Evolutionary conservation across 2,329 filamentous ascomycete genomes (phyloP), one percentile per base, ranked within the genome.

Genomic region (Paecilomyces sp.): DNA sequence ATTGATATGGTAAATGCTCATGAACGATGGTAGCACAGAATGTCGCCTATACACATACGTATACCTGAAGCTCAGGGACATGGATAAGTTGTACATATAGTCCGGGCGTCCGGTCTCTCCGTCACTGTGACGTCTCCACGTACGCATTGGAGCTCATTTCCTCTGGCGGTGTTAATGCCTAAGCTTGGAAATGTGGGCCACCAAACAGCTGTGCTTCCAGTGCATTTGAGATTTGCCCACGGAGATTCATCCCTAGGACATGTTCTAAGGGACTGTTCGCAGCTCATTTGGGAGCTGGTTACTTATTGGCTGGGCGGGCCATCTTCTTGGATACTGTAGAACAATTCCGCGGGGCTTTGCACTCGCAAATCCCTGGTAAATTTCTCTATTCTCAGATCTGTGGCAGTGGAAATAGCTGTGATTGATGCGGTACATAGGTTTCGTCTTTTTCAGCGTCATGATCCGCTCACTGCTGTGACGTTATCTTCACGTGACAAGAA

Each of bases 101-200:
- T 33, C 31, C n/a, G 15, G 51, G 13, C 2, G 11, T 53, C 12
- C 11, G 51, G 18, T 13, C 8, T 53, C 13, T 25, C 34, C 34
- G 57, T 61, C 59, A 61, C 24, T 52, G 53, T 61, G 59, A 61
- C 59, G 57, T 61, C 12, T 54, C 25, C 12, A 12, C 47, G 33
- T 41, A 34, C 24, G 2, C 15, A 34, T 11, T 22, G 31, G 22
- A 15, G 11, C 24, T 28, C 50, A 3, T 7, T 53, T 53, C 50
- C 18, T 53, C 8, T 24, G 3, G 24, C 18, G n/a, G 51, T 53
- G 47, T 18, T 51, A 24, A 24, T 33, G 47, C 31, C 25, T 22
- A 54, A 56, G 7, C 41, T 47, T 56, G 59, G 59, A 57, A 61
- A 34, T 57, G 31, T n/a, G 58, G 28, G 33, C 59, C 59, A 25